Base-by-base conservation (phyloP, 331 rosid species). In the Acacia concinna region DNA sequence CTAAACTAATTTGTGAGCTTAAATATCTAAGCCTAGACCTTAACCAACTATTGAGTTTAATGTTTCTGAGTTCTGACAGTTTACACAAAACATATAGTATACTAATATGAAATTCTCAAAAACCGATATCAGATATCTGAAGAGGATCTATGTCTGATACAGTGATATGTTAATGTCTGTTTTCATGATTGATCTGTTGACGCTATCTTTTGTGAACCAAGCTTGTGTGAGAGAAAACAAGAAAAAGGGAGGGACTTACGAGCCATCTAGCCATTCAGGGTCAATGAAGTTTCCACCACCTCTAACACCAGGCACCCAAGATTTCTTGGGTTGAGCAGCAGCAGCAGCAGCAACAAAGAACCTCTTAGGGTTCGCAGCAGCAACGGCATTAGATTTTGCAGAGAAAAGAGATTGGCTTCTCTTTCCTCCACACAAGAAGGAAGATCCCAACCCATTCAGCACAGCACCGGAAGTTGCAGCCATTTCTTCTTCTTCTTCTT, bases 191-290 rank as follows among this genome's bases (percentile, higher is more conserved):
- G 18, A 12, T 59, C 12, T 25, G 32, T 3, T n/a, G 3, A 9
- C 21, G 30, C 31, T 56, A 56, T 21, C 4, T 52, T 52, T 8
- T 8, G 14, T 23, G 27, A 56, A 0, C 5, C 31, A 9, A 25
- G 31, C 18, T 8, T 41, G 25, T 54, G 9, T 25, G 32, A 9
- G 5, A 2, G 17, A 25, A 73, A n/a, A 11, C 23, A 10, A 77
- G 59, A 31, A 68, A 31, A 43, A 32, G 40, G 43, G 28, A 25
- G 60, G 54, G 72, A 87, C 99, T 87, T 85, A 95, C 99, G 99
- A 95, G 91, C 99, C 99, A 74, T 95, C 99, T 23, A 95, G 99
- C 99, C 99, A 95, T 82, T 95, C 99, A 1, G 99, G 99, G 84
- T 95, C 88, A 75, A 88, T 4, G 28, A 95, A 81, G 71, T 91